Evolutionary conservation across 1,139 yeast species (phyloP), one percentile per base, ranked within the genome.

Genomic region (Yamadazyma aaseri): DNA sequence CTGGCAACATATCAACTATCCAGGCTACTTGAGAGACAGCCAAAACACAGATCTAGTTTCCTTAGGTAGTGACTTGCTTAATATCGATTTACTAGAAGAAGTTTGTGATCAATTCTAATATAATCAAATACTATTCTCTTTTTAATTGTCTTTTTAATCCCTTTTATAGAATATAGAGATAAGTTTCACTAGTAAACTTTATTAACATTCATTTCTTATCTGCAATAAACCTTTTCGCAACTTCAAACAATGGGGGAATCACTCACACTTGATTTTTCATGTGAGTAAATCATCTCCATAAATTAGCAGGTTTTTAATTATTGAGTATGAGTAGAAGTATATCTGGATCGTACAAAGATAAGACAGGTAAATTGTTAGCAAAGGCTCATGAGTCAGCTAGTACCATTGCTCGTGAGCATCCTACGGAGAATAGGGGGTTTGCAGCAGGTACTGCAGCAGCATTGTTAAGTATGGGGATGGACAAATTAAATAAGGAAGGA

Each of bases 361-460:
- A 17, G 14, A 42, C 49, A 3, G 26, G 38, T 20, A 30, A 21
- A 20, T 26, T 45, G 13, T 34, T 46, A 8, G 36, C 23, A 20
- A 41, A 36, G 24, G 49, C 49, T 2, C 44, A 44, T 26, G 41
- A 38, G 14, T 31, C 45, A 8, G 47, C 47, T 12, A 50, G 46
- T 38, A 43, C 46, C 15, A 36, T 58, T 4, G 67, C 70, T 1
- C 64, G 56, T 17, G 50, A 50, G 35, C 46, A 55, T 32, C 47
- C 56, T 10, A 65, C 68, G 3, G 56, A 70, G 7, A 73, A 66
- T 44, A 52, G 73, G 35, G 77, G 76, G 5, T 46, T 77, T 11
- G 71, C 79, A 1, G 81, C 79, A 2, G 79, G 75, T n/a, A 65
- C 81, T 3, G 76, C 81, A 3, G 78, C 82, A 2, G 68, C 80